Conservation (phyloP, 768 basidiomycete genomes). For the Pleurotus platypus region DNA sequence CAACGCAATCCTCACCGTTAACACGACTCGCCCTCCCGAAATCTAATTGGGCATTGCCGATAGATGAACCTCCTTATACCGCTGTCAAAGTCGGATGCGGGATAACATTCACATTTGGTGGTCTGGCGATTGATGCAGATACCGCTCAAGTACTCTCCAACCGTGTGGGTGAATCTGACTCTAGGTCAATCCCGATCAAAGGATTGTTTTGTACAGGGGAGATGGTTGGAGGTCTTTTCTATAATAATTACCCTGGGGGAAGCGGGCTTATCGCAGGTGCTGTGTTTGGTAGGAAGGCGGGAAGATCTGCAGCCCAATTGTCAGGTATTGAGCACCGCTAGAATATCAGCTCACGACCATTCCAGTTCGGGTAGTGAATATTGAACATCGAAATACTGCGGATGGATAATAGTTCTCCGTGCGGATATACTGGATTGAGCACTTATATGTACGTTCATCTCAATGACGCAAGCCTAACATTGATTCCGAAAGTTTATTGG, state of each 20-base stretch:
- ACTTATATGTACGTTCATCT: no score
- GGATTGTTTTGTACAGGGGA: slow-evolving; percentile 68
- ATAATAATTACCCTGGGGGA: slow-evolving; percentile 66
- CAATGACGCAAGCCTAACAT: no score
- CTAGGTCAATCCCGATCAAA: slow-evolving; percentile 35
- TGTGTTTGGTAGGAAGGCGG: slow-evolving; percentile 61
- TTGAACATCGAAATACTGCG: no score
- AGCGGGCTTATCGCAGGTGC: slow-evolving; percentile 64
- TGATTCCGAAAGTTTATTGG: no score
- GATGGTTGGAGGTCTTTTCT: slow-evolving; percentile 64
- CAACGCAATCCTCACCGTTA: slow-evolving; percentile 38
- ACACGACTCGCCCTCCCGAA: slow-evolving; percentile 43
- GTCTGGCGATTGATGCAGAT: slow-evolving; percentile 53
- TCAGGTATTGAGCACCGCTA: no score
- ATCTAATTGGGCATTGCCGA: slow-evolving; percentile 64
- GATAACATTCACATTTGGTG: slow-evolving; percentile 73
- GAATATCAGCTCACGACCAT: no score
- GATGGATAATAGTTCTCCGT: no score
- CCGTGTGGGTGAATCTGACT: slow-evolving; percentile 12
- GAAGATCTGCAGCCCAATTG: slow-evolving; percentile 15
- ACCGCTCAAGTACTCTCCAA: slow-evolving; percentile 47
- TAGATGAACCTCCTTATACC: slow-evolving; percentile 52
- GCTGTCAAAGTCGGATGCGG: slow-evolving; percentile 70
- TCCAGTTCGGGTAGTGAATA: no score
- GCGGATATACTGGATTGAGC: no score